Evolutionary conservation across 768 basidiomycete genomes (phyloP).

Genomic region (Lactarius deliciosus): DNA sequence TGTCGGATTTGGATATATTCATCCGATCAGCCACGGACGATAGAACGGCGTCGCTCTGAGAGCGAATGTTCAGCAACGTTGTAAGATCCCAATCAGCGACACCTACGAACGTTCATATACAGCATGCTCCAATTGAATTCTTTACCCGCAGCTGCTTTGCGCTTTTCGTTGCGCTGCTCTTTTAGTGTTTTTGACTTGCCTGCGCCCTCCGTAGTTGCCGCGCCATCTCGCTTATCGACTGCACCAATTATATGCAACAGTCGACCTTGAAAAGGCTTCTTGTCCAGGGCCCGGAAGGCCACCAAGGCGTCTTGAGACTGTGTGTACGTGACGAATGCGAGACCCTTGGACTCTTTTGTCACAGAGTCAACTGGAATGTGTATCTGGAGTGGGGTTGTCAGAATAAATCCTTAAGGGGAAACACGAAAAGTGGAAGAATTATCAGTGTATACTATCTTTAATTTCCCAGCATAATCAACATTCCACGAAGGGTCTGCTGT

Average conservation of each 20-base stretch:
- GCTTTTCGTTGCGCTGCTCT: conserved; percentile 55
- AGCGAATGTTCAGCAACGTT: conserved; percentile 27
- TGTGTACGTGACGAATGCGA: conserved; percentile 59
- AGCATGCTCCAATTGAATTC: conserved; percentile 93
- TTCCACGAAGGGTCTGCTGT: conserved; percentile 61
- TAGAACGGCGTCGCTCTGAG: conserved; percentile 88
- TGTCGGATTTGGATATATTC: conserved; percentile 81
- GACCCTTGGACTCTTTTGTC: conserved; percentile 54
- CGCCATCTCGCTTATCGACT: conserved; percentile 58
- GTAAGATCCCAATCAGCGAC: conserved; percentile 27
- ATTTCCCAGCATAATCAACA: conserved; percentile 47
- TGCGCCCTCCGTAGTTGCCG: conserved; percentile 42
- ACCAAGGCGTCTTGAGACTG: conserved; percentile 51
- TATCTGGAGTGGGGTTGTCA: conserved; percentile 39
- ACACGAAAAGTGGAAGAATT: not conserved
- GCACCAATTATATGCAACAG: conserved; percentile 88
- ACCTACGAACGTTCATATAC: conserved; percentile 90
- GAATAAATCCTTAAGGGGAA: conserved; percentile 3
- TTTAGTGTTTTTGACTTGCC: conserved; percentile 56
- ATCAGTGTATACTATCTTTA: conserved; percentile 29
- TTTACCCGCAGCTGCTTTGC: conserved; percentile 66
- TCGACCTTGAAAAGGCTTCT: conserved; percentile 86
- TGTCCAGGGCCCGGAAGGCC: conserved; percentile 79
- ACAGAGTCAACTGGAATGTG: conserved; percentile 55
- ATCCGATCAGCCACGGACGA: conserved; percentile 89